Evolutionary conservation across 305 asterid species (phyloP).

Genomic region (Nicotiana rustica): DNA sequence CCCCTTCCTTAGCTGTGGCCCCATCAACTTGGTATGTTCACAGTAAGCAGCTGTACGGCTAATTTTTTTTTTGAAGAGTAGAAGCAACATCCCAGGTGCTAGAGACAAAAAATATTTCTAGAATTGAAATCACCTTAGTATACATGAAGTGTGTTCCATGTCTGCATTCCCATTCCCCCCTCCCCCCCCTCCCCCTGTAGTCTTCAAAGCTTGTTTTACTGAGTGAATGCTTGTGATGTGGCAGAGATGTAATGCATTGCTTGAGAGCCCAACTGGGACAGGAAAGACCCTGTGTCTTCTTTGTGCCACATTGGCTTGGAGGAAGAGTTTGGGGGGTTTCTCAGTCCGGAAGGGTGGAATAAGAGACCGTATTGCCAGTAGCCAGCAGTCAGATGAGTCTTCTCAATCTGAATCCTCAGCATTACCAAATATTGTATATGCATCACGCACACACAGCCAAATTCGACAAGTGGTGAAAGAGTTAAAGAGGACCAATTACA

Average conservation of each 20-base stretch:
- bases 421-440: conserved; percentile 75
- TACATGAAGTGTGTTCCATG: neutral
- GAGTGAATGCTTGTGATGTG: conserved; percentile 38
- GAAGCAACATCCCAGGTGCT: neutral
- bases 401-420: conserved; percentile 52
- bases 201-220: conserved; percentile 20
- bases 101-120: neutral
- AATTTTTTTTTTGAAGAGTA: neutral
- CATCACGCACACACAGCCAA: conserved; percentile 99
- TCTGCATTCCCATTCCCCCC: neutral
- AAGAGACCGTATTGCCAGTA: conserved; percentile 52
- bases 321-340: conserved; percentile 86
- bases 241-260: conserved; percentile 82
- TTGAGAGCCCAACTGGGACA: conserved; percentile 99
- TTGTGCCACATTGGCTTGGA: conserved; percentile 97
- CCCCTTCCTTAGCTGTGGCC: neutral
- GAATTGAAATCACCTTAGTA: neutral
- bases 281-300: conserved; percentile 96
- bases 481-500: conserved; percentile 87
- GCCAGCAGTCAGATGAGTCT: conserved; percentile 58
- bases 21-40: neutral
- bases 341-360: conserved; percentile 63
- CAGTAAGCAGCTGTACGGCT: neutral
- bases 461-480: conserved; percentile 94
- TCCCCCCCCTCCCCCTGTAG: neutral